Conservation (phyloP, 208 protist species). For the Trichomonas vaginalis region DNA sequence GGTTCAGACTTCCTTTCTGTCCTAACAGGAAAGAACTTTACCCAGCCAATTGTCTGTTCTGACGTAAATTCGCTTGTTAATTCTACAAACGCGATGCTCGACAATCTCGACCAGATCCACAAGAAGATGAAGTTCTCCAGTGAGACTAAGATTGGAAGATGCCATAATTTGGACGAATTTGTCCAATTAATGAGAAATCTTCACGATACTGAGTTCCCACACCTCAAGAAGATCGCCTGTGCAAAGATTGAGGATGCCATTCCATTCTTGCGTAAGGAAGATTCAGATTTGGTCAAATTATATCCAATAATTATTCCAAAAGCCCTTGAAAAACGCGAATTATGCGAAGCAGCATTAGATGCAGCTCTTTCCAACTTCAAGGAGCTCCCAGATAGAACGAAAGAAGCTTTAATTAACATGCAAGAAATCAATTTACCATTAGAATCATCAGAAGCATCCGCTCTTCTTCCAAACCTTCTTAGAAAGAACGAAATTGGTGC, state of each 20-base stretch:
- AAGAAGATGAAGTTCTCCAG: not conserved
- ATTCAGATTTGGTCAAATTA: not conserved
- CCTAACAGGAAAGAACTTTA: not conserved
- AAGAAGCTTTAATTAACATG: not conserved
- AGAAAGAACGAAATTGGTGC: not conserved
- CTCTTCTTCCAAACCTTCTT: not conserved
- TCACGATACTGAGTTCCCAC: not conserved
- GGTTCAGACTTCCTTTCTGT: not conserved
- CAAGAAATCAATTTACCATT: not conserved
- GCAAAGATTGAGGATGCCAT: not conserved
- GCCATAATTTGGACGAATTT: not conserved
- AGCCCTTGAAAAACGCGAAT: not conserved
- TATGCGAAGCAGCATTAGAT: not conserved
- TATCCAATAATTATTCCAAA: not conserved
- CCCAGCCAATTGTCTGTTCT: not conserved
- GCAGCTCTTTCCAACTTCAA: not conserved
- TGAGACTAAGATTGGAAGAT: not conserved
- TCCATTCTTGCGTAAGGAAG: not conserved
- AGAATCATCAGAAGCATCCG: not conserved
- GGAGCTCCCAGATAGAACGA: not conserved
- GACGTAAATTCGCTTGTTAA: not conserved
- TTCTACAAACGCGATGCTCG: not conserved
- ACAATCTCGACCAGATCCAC: not conserved
- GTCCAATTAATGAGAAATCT: not conserved
- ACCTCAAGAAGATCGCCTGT: not conserved